These are phyloP conservation scores for Ruellia speciosa DNA, from an alignment of 305 asterid species.

Conservation along the genomic window DNA sequence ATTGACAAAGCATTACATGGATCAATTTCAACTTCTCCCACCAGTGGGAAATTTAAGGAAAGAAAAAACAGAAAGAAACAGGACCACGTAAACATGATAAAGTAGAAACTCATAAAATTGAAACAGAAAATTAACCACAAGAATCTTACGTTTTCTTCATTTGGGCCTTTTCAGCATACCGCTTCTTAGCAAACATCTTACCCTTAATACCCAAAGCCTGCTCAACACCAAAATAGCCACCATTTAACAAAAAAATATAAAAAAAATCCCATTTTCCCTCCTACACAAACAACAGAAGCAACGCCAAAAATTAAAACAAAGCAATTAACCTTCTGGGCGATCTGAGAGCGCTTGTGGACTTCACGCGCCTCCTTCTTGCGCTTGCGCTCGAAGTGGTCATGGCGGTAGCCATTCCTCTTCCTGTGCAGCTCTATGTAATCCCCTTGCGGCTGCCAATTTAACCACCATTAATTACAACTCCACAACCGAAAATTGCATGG, in stretches of 20 bases:
- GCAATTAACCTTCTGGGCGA: slow-evolving; percentile 54
- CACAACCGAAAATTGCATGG: neutral
- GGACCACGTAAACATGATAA: neutral
- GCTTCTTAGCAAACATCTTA: slow-evolving; percentile 52
- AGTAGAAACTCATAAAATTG: neutral
- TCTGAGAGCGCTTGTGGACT: slow-evolving; percentile 74
- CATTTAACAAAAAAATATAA: too few relatives aligned
- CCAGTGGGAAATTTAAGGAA: neutral
- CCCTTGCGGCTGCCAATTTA: slow-evolving; percentile 79
- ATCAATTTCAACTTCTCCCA: neutral
- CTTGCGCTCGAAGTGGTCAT: slow-evolving; percentile 77
- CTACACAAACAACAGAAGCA: neutral
- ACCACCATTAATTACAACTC: neutral
- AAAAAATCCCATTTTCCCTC: too few relatives aligned
- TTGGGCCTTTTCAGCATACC: slow-evolving; percentile 52
- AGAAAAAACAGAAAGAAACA: neutral
- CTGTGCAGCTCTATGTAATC: slow-evolving; percentile 82
- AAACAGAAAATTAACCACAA: neutral
- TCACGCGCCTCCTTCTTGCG: slow-evolving; percentile 98
- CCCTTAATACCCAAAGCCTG: slow-evolving; percentile 70
- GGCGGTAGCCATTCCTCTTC: slow-evolving; percentile 89
- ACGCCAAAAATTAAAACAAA: neutral
- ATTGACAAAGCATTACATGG: neutral
- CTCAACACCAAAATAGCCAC: neutral
- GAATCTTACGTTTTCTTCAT: slow-evolving; percentile 59